Base-by-base conservation (phyloP, 192 early-diverging fungal genomes). In the Entomortierella parvispora region DNA sequence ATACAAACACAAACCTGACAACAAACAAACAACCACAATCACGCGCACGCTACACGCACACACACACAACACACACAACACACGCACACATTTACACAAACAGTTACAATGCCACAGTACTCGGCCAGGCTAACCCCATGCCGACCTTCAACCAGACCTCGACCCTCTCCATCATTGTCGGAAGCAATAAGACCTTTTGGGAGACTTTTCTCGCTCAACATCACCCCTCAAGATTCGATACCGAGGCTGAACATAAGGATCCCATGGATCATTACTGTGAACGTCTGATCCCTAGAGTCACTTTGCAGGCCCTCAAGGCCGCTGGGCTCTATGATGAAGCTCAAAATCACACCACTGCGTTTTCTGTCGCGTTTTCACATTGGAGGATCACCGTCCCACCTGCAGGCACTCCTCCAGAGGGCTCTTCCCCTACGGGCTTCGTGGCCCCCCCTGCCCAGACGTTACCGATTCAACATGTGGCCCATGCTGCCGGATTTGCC, bases 221-320 rank as follows among this genome's bases (percentile, higher is more conserved):
- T 43, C n/a, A 64, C 23, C 65, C 74, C 37, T 49, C 59, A 23
- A 63, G 62, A 23, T 49, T 77, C 25, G 26, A 51, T n/a, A 53
- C 65, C 6, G 65, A 66, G 26, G 74, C 45, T 1, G 74, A 77
- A 47, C 29, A 31, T 20, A 68, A 77, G 23, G 74, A 77, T 29
- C 74, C 74, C 12, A 77, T 77, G 74, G 74, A 77, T 25, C 64
- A 77, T 46, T 77, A 77, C 29, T 77, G 74, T 29, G 74, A 77
- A 37, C 59, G 74, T 22, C 52, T 68, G 22, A 77, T 77, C 32
- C 74, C 74, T 25, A 33, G 37, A 28, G 61, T 64, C 47, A 77
- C 74, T 7, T 54, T 77, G 3, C 52, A 77, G 37, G 65, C 74
- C 10, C 61, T 77, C 37, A 56, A 77, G 40, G 74, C 68, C 15